These are phyloP conservation scores for Ceratobasidium sp. DNA, from an alignment of 1,284 basidiomycete species.

Conservation along the genomic window DNA sequence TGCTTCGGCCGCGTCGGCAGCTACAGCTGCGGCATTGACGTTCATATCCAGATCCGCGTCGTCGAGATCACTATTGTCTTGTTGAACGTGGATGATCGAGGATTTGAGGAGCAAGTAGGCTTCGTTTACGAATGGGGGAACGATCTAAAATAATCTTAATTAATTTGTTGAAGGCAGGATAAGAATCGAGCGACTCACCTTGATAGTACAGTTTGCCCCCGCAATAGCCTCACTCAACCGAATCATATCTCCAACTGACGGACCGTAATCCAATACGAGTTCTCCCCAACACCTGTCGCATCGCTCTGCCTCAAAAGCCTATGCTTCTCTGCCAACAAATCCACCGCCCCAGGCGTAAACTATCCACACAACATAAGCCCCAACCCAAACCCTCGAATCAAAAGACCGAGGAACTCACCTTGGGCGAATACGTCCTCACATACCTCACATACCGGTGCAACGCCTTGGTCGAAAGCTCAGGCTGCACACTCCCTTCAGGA, in stretches of 20 bases:
- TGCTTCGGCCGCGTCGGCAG: slow-evolving; percentile 54
- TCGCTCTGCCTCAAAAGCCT: slow-evolving; percentile 94
- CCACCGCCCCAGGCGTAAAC: slow-evolving; percentile 93
- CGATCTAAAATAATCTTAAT: slow-evolving; percentile 70
- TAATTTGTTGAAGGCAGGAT: background rate
- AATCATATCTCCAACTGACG: slow-evolving; percentile 74
- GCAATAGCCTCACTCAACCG: slow-evolving; percentile 80
- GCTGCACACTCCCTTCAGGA: slow-evolving; percentile 93
- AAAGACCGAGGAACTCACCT: slow-evolving; percentile 74
- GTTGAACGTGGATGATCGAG: slow-evolving; percentile 99
- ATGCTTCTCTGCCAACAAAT: slow-evolving; percentile 97
- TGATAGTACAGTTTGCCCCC: slow-evolving; percentile 92
- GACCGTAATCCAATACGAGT: slow-evolving; percentile 72
- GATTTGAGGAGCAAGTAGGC: slow-evolving; percentile 94
- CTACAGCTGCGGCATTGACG: slow-evolving; percentile 56
- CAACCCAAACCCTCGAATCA: background rate
- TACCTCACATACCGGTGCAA: slow-evolving; percentile 97
- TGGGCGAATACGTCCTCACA: slow-evolving; percentile 96
- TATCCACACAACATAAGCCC: slow-evolving; percentile 55
- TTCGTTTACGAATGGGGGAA: slow-evolving; percentile 93
- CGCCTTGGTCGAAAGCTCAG: slow-evolving; percentile 97
- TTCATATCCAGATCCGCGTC: slow-evolving; percentile 74
- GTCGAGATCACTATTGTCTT: slow-evolving; percentile 98
- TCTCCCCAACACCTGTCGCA: slow-evolving; percentile 82
- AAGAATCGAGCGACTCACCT: slow-evolving; percentile 65